These are phyloP conservation scores for Botrytis fragariae DNA, from an alignment of 2,329 filamentous ascomycete species.

Conservation along the genomic window DNA sequence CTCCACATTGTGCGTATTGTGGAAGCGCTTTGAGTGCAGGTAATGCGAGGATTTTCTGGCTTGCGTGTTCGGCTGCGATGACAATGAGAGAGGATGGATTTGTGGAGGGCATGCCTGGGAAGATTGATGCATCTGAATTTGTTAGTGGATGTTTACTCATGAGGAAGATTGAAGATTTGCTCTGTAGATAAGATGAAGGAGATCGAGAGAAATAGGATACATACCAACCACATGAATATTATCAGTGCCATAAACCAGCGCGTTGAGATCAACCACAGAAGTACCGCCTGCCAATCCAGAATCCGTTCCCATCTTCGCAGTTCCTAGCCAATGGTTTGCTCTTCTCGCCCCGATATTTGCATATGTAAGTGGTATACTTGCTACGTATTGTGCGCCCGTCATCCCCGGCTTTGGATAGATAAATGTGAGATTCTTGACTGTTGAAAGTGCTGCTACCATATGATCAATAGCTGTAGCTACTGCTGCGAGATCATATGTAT, in stretches of 20 bases:
- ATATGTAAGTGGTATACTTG: conserved; percentile 42
- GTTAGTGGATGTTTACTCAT: not conserved
- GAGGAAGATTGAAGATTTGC: too few relatives aligned
- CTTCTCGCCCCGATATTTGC: conserved; percentile 33
- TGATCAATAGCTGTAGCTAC: conserved; percentile 64
- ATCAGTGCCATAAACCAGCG: conserved; percentile 64
- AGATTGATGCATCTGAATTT: conserved; percentile 46
- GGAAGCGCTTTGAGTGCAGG: conserved; percentile 15
- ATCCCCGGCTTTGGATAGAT: conserved; percentile 52
- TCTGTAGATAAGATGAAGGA: conserved; percentile 41
- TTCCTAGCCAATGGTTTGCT: conserved; percentile 47
- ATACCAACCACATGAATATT: conserved; percentile 62
- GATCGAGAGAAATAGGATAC: not conserved
- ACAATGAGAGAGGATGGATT: conserved; percentile 68
- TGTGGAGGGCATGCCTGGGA: conserved; percentile 65
- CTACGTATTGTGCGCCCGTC: conserved; percentile 56
- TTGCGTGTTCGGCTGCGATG: conserved; percentile 54
- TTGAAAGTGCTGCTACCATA: conserved; percentile 52
- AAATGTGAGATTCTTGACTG: conserved; percentile 55
- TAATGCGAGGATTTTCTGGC: conserved; percentile 38
- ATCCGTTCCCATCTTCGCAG: conserved; percentile 59
- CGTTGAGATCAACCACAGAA: conserved; percentile 61
- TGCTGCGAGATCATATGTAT: conserved; percentile 58
- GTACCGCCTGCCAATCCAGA: conserved; percentile 47
- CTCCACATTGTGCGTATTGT: conserved; percentile 32